Evolutionary conservation across 164 flowering plant genomes (phyloP), one percentile per base, ranked within the genome.

Genomic region (Hamamelis virginiana): DNA sequence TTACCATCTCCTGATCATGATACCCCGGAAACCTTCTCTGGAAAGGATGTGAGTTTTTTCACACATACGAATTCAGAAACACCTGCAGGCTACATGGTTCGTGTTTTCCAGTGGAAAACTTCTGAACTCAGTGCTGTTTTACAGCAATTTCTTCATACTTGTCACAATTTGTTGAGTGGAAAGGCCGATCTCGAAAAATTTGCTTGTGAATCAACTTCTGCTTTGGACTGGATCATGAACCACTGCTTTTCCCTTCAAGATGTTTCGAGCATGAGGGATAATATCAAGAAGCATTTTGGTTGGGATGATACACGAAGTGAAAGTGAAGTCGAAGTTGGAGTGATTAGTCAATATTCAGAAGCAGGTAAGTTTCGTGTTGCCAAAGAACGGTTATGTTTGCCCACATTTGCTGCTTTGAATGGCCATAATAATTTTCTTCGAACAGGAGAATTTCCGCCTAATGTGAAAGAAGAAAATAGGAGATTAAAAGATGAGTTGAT

Each of bases 251-350:
- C 86, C 18, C 66, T 76, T 38, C 83, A 83, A 69, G 86, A 83
- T 70, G 86, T 78, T 72, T 78, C 83, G 27, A 78, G 80, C 77
- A 80, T 80, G 87, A 85, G 73, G 76, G 81, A 88, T 63, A 80
- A 48, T 14, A 76, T 84, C 27, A 83, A 74, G 71, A 83, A 80
- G 66, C 78, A 80, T 25, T 74, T 79, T 47, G 82, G 81, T 45
- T 83, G 84, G 87, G 87, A 84, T 78, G 89, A 83, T 45, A 44
- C 82, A 22, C 59, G 67, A 67, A 78, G 80, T 72, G 83, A 74
- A 67, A 68, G 66, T 66, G 85, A 80, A 78, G 74, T 55, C 16
- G 85, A 75, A 65, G 65, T 61, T 63, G 86, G 81, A 61, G 56
- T 64, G 23, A 26, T 46, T 22, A 47, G 68, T 72, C 85, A 71